phyloP scores from a whole-genome alignment of 257 asterid genomes.

The Petunia axillaris region DNA sequence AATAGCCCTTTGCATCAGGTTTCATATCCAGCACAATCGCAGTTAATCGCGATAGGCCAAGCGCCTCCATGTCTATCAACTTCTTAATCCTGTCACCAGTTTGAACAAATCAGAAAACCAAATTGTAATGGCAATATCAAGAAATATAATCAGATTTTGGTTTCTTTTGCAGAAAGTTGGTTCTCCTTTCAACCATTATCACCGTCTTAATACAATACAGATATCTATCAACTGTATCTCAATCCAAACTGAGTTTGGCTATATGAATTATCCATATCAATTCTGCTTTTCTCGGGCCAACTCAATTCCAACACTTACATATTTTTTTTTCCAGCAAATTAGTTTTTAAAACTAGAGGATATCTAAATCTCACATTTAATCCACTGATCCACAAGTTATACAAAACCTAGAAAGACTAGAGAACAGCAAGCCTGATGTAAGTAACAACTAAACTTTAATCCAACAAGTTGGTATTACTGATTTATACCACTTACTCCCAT shows the following conservation, averaged over 20 bases:
- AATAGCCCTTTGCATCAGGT: conserved; percentile 90
- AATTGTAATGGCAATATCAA: conserved; percentile 12
- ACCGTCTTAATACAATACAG: background rate
- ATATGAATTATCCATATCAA: too few species aligned
- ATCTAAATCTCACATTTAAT: background rate
- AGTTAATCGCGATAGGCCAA: conserved; percentile 76
- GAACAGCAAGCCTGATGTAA: background rate
- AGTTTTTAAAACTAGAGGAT: background rate
- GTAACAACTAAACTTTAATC: background rate
- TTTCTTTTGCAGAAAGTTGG: background rate
- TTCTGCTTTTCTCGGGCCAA: background rate
- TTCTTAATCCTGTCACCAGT: conserved; percentile 73
- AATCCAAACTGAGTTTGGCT: background rate
- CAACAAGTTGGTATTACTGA: background rate
- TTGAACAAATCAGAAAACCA: background rate
- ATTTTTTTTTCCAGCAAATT: background rate
- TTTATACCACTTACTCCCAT: background rate
- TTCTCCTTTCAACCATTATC: background rate
- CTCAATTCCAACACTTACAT: background rate
- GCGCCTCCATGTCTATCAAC: conserved; percentile 79
- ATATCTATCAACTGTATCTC: background rate
- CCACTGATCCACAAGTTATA: too few species aligned
- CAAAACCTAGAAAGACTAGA: too few species aligned
- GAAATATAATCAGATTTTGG: background rate
- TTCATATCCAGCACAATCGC: conserved; percentile 84